Evolutionary conservation across 1,284 basidiomycete species (phyloP).

Genomic region (Fistulinella staudtii): DNA sequence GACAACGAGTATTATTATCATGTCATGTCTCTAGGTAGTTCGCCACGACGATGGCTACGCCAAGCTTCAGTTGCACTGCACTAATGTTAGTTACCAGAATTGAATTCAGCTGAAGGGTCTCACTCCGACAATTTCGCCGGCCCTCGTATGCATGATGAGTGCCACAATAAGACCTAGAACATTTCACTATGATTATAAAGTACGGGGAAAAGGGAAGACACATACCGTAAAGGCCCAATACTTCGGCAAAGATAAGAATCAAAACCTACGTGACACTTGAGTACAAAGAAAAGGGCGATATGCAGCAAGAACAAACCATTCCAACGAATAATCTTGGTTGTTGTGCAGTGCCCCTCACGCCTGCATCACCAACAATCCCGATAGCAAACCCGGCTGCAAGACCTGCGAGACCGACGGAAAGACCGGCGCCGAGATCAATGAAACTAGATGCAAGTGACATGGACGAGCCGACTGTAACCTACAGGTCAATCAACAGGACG

Average conservation of each 20-base stretch:
- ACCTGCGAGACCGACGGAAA: conserved; percentile 85
- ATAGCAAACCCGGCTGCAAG: conserved; percentile 90
- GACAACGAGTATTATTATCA: not conserved
- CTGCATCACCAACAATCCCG: conserved; percentile 94
- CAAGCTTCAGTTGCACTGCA: no score
- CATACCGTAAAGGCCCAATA: conserved; percentile 72
- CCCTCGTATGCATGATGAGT: conserved; percentile 80
- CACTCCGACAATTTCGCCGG: conserved; percentile 33
- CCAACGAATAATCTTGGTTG: conserved; percentile 93
- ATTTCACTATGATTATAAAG: not conserved
- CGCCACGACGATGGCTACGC: no score
- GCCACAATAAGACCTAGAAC: conserved; percentile 75
- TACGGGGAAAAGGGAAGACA: not conserved
- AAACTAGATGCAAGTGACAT: conserved; percentile 81
- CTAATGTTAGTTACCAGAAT: no score
- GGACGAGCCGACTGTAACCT: conserved; percentile 40
- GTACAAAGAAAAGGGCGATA: not conserved
- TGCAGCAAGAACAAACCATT: conserved; percentile 46
- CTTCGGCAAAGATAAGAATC: conserved; percentile 83
- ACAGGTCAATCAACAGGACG: conserved; percentile 33
- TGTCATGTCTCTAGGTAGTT: no score
- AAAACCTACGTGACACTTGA: conserved; percentile 45
- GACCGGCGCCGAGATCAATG: conserved; percentile 86
- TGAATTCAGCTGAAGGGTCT: not conserved
- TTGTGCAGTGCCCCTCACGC: conserved; percentile 86